Base-by-base conservation (phyloP, 306 rosid species). In the Boehmeria nivea region DNA sequence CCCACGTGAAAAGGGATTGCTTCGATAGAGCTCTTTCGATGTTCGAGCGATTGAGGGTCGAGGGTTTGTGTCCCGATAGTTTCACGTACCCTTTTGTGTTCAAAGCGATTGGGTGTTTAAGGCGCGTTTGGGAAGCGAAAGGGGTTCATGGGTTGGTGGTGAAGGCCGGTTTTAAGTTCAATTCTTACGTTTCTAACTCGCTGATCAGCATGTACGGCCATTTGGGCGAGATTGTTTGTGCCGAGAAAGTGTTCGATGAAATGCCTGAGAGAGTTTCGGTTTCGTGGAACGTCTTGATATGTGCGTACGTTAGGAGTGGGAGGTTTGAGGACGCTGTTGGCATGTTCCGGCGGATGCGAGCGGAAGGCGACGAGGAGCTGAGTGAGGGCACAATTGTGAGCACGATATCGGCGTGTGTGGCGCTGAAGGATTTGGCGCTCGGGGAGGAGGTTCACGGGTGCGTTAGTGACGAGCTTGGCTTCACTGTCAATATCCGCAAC, bases 201-300 rank as follows among this genome's bases (percentile, higher is more conserved):
- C 72, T 84, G n/a, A 80, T 90, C 26, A 80, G 82, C 26, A 47
- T 83, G 95, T 86, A 82, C 68, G 70, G 84, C 0, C 83, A 86
- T 70, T 86, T 86, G 39, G 77, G 84, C 18, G 73, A 67, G 18
- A 64, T 68, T 59, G 56, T 64, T 11, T 38, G 62, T 66, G 95
- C 95, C 40, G 76, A 66, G 44, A 71, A 64, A 54, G 61, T 67
- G 40, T 86, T 90, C 44, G 66, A 74, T 38, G 80, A 82, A 67
- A 86, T 90, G 88, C 72, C 84, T 4, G 54, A 73, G 48, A 70
- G 76, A 70, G 87, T 90, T 61, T 70, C 83, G 54, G 94, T 80
- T 52, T 86, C 88, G 8, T 86, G 97, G 94, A 86, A 74, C 50
- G 82, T 94, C 5, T 69, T 84, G 83, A 84, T 90, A 58, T 86